Base-by-base conservation (phyloP, 495 filamentous ascomycete species). In the Collariella sp. region DNA sequence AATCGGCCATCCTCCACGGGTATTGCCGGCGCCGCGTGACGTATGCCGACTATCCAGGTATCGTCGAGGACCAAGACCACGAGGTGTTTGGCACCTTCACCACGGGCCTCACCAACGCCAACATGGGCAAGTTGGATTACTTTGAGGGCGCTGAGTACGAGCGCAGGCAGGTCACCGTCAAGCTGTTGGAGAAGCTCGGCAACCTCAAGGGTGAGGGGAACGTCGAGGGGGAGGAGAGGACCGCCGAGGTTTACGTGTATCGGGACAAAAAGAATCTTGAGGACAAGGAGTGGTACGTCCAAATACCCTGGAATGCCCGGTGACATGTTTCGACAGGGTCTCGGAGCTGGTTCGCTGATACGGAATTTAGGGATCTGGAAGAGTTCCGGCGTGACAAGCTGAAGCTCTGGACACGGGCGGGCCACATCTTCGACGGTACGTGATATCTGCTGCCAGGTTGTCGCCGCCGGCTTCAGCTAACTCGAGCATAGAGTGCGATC, bases 131-230 rank as follows among this genome's bases (percentile, higher is more conserved):
- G 7, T 76, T 98, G 2, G 90, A 97, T 59, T 63, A 70, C 9
- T 98, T 95, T 59, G 93, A 98, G 66, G 93, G 93, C 0, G 42
- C 46, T 0, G 76, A 89, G 62, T 98, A 97, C 63, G 65, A 74
- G 22, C 78, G 88, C 34, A 62, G 66, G 18, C 71, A 60, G 11
- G 87, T 96, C 6, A 74, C 67, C 7, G 83, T 84, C 22, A 75
- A 72, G 22, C 58, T 84, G 2, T 61, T 89, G 24, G 65, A 62
- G 2, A 72, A 72, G 10, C 64, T 70, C 1, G 63, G 71, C 0
- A 68, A 68, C 23, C 63, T 54, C 16, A 68, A 65, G 9, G 73
- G 69, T 4, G 64, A 70, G 9, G 77, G 74, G 5, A 72, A 77
- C 23, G 69, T 71, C 5, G 76, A 82, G 57, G 78, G 71, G 0